Conservation (phyloP, 805 yeast species). For the Nakazawaea pomicola region DNA sequence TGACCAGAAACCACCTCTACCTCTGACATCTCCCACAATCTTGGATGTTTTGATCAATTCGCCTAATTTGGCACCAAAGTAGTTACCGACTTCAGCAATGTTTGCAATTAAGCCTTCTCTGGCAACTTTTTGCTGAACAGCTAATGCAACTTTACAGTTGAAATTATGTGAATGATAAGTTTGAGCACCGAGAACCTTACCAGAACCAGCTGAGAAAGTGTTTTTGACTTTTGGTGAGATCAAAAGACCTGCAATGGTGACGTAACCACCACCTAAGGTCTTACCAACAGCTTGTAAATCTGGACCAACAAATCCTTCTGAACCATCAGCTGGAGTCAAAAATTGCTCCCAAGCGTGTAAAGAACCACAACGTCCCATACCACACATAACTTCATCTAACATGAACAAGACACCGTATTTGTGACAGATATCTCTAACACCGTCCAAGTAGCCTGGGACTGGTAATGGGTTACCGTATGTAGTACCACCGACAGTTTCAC, state of each 20-base stretch:
- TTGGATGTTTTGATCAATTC: slow-evolving; percentile 24
- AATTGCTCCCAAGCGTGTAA: slow-evolving; percentile 44
- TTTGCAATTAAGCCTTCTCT: slow-evolving; percentile 32
- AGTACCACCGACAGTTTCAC: slow-evolving; percentile 44
- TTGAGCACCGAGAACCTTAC: slow-evolving; percentile 40
- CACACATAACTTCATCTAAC: slow-evolving; percentile 54
- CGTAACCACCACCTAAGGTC: slow-evolving; percentile 46
- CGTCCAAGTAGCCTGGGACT: slow-evolving; percentile 40
- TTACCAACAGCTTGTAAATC: slow-evolving; percentile 48
- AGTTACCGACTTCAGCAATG: slow-evolving; percentile 36
- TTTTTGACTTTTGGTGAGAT: slow-evolving; percentile 36
- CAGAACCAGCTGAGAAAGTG: slow-evolving; percentile 35
- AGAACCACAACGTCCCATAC: slow-evolving; percentile 47
- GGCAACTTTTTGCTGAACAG: slow-evolving; percentile 40
- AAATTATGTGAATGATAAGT: slow-evolving; percentile 47
- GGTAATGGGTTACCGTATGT: slow-evolving; percentile 40
- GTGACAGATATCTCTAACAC: slow-evolving; percentile 39
- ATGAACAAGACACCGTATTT: slow-evolving; percentile 44
- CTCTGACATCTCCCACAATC: slow-evolving; percentile 48
- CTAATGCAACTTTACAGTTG: slow-evolving; percentile 40
- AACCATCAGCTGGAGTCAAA: slow-evolving; percentile 19
- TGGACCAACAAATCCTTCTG: slow-evolving; percentile 31
- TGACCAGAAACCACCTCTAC: slow-evolving; percentile 52
- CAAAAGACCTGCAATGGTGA: slow-evolving; percentile 44
- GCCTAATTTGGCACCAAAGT: slow-evolving; percentile 32